phyloP scores from a whole-genome alignment of 2,329 filamentous ascomycete species.

The Alternaria consortialis region DNA sequence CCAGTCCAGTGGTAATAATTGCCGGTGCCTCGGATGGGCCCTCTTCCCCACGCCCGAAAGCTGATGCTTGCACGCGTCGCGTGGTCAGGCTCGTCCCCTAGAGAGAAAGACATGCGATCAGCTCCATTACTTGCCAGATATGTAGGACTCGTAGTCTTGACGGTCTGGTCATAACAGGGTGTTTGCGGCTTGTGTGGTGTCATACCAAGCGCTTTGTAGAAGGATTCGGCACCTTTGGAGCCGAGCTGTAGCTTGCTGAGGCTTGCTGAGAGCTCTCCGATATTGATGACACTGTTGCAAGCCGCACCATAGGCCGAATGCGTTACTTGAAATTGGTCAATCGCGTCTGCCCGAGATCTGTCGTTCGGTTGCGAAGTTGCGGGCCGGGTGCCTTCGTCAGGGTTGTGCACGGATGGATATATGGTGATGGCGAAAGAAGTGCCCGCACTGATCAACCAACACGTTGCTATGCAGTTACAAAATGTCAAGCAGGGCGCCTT shows the following conservation, averaged over 20 bases:
- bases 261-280: constrained; percentile 1
- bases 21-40: constrained; percentile 22
- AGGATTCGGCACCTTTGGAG: not conserved
- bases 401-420: not conserved
- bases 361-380: not conserved
- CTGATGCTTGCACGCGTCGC: constrained; percentile 14
- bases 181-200: constrained; percentile 1
- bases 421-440: constrained; percentile 4
- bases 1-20: constrained; percentile 19
- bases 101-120: constrained; percentile 1
- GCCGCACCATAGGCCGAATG: not conserved
- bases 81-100: constrained; percentile 12
- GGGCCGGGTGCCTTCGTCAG: constrained; percentile 1
- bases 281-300: not conserved
- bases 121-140: not conserved
- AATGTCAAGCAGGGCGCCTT: not conserved
- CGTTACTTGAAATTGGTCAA: not conserved
- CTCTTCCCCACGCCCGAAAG: constrained; percentile 27
- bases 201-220: constrained; percentile 9
- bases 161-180: not conserved
- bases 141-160: not conserved
- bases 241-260: constrained; percentile 4
- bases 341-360: not conserved
- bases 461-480: not conserved
- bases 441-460: constrained; percentile 7